Base-by-base conservation (phyloP, 257 asterid species). In the Apocynum venetum region DNA sequence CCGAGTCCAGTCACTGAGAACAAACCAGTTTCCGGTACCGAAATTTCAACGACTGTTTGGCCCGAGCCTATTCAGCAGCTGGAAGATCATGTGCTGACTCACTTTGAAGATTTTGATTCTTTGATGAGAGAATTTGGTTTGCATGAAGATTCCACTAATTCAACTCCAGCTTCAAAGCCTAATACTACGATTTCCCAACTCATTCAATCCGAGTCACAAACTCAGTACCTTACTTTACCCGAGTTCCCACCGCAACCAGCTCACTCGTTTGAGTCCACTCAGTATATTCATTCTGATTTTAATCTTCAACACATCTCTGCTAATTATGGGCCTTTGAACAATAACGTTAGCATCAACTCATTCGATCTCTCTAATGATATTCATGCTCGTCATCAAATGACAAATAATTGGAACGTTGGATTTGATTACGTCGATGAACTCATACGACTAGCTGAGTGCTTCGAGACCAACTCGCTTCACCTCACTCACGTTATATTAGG, bases 111-210 rank as follows among this genome's bases (percentile, higher is more conserved):
- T 49, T 95, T 92, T 91, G 96, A 91, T 78, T 85, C 96, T 55
- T 89, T 89, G 88, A 93, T 93, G 98, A 90, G 87, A 84, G 98
- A 93, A 63, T 86, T 91, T 77, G 96, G 96, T 2, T 81, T 93
- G 81, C 89, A 89, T n/a, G 98, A 93, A 81, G 86, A 86, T 49
- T 76, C 84, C 31, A 25, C 31, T n/a, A 67, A 51, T 67, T 49
- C 78, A 6, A 55, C 63, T 19, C 66, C 74, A 0, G 63, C 71
- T 8, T 35, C 75, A 1, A 78, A n/a, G 12, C 77, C 71, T 59
- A 65, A 31, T 31, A 25, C 64, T 2, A 53, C 71, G n/a, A 44
- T 66, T 76, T 44, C 79, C 10, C 83, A 71, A 25, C n/a, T 65
- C 48, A n/a, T 40, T 56, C 80, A 84, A 71, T 43, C 76, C 86